Base-by-base conservation (phyloP, 2,329 filamentous ascomycete genomes). In the Pestalotiopsis sp. region DNA sequence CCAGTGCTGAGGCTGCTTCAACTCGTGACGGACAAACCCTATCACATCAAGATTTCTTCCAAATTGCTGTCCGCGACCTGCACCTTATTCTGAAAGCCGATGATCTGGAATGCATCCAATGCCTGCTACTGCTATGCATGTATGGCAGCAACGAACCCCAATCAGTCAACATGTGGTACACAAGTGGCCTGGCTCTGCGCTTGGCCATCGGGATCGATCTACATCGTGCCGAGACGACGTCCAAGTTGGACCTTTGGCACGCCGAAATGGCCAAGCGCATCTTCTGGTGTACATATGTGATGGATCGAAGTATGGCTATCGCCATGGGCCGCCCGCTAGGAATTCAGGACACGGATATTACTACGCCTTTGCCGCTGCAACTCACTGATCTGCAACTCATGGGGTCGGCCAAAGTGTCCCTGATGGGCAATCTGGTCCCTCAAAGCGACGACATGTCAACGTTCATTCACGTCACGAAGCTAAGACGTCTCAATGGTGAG, bases 261-360 rank as follows among this genome's bases (percentile, higher is more conserved):
- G 64, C 63, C 36, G 75, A 79, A 57, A 75, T 77, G 70, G 58
- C 64, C 41, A 75, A 77, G 23, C 72, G 76, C 3, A 65, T 78
- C 1, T 78, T 76, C 68, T 79, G 77, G 77, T 74, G 74, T 52
- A 69, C 77, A 7, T 76, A 77, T 45, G 68, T 69, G n/a, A 75
- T 74, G 67, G 70, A 75, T 4, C 69, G 75, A 31, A 74, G 70
- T 23, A 75, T 76, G 52, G 73, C 72, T 1, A 74, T 77, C 49
- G 73, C 75, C 38, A 71, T 76, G 65, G 72, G 75, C 23, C 68
- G 73, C 4, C 75, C 76, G 0, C 64, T 75, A 2, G 73, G 70
- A 0, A 75, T 75, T 12, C 71, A 73, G 31, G 73, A 75, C 25
- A 57, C 71, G 2, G 74, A 76, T 17, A 74, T 77, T 4, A 73